Evolutionary conservation across 176 grass and related monocot genomes (phyloP).

Genomic region (Oropetium thomaeum): DNA sequence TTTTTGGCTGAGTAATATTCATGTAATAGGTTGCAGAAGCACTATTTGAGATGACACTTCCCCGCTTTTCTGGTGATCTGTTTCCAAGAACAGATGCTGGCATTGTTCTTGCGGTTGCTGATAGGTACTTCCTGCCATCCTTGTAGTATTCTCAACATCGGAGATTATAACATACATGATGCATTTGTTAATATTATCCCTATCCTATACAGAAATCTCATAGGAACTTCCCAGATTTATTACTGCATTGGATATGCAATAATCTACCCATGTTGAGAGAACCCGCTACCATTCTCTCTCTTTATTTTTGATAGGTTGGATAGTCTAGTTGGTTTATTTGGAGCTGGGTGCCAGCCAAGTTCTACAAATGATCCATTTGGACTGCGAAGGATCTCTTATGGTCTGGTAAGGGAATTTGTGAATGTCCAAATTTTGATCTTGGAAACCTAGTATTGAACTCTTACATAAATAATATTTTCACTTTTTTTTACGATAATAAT

Average conservation of each 20-base stretch:
- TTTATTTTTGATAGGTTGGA: conserved; percentile 56
- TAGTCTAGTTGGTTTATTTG: conserved; percentile 96
- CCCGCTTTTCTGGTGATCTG: conserved; percentile 80
- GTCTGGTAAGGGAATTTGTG: conserved; percentile 61
- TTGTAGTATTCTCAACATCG: not conserved
- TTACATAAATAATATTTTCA: conserved; percentile 20
- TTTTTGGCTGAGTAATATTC: conserved; percentile 39
- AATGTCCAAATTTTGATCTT: not conserved
- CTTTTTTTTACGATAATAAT: conserved; percentile 5
- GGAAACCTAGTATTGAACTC: not conserved
- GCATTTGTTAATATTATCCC: not conserved
- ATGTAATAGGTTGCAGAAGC: conserved; percentile 82
- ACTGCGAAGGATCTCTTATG: conserved; percentile 85
- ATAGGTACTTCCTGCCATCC: conserved; percentile 50
- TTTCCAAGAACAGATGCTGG: conserved; percentile 92
- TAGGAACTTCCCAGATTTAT: not conserved
- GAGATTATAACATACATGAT: not conserved
- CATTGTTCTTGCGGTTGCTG: conserved; percentile 76
- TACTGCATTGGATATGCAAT: not conserved
- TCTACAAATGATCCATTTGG: conserved; percentile 93
- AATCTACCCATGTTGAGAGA: not conserved
- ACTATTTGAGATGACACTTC: conserved; percentile 87
- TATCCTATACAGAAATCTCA: not conserved
- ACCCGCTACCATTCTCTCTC: conserved; percentile 1
- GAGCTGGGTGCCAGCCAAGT: conserved; percentile 94